Evolutionary conservation across 2,329 filamentous ascomycete genomes (phyloP).

Genomic region (Blastomyces parvus): DNA sequence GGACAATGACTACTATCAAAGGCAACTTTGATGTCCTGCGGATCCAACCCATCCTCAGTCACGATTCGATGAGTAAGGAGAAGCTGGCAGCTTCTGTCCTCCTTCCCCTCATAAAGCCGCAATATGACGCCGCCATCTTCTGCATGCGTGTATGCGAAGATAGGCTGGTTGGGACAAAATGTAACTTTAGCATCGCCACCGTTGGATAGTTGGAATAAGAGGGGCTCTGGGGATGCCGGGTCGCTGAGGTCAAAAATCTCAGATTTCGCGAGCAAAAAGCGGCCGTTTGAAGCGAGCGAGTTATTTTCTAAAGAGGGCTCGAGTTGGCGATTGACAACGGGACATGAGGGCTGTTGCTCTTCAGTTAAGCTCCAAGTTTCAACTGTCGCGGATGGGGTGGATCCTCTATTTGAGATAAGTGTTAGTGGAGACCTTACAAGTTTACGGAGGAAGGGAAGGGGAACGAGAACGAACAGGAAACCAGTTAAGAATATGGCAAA

Average conservation of each 20-base stretch:
- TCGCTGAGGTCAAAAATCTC: constrained; percentile 6
- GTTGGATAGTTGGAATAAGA: neutral
- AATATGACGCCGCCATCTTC: constrained; percentile 4
- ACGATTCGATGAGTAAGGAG: neutral
- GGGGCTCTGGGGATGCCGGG: neutral
- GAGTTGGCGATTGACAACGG: neutral
- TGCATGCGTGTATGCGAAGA: constrained; percentile 5
- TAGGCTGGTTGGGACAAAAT: constrained; percentile 7
- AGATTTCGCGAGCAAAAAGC: constrained; percentile 6
- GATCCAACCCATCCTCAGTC: neutral
- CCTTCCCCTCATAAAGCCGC: constrained; percentile 1
- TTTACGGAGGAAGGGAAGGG: neutral
- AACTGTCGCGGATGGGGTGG: neutral
- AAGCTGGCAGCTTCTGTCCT: constrained; percentile 5
- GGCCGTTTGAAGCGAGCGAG: constrained; percentile 1
- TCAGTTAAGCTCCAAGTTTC: constrained; percentile 2
- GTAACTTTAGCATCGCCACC: neutral
- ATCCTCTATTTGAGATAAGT: constrained; percentile 1
- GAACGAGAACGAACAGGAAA: constrained; percentile 3
- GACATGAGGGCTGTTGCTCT: neutral
- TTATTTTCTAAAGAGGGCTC: constrained; percentile 1
- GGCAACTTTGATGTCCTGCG: constrained; percentile 8
- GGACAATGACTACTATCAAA: constrained; percentile 4
- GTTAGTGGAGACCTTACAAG: neutral
- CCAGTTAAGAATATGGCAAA: constrained; percentile 6